phyloP scores from a whole-genome alignment of 2,329 filamentous ascomycete genomes.

The Seiridium unicorne region DNA sequence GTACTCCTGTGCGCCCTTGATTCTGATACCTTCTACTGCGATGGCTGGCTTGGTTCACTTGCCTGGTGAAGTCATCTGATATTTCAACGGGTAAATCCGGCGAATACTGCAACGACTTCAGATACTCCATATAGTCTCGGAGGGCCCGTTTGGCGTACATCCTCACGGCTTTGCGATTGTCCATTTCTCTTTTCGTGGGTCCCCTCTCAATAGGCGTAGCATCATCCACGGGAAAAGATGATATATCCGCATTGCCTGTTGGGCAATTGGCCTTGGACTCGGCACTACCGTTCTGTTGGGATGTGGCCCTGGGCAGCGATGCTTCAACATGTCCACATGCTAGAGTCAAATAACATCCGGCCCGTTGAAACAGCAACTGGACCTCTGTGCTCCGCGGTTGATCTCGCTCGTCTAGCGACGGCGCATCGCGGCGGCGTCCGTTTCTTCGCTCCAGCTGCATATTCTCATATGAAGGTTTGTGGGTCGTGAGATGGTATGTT shows the following conservation, averaged over 20 bases:
- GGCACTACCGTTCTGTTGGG: slow-evolving; percentile 18
- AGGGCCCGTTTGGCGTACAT: slow-evolving; percentile 73
- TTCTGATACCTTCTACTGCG: slow-evolving; percentile 25
- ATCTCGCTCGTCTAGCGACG: slow-evolving; percentile 34
- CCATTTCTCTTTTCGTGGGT: slow-evolving; percentile 33
- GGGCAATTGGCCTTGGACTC: slow-evolving; percentile 11
- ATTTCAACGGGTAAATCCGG: slow-evolving; percentile 63
- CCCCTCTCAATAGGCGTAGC: slow-evolving; percentile 11
- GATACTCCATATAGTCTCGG: slow-evolving; percentile 70
- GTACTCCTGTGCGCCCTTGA: slow-evolving; percentile 40
- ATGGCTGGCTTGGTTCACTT: slow-evolving; percentile 52
- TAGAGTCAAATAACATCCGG: slow-evolving; percentile 67
- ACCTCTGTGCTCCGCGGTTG: slow-evolving; percentile 74
- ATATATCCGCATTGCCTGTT: background rate
- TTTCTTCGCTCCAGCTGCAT: slow-evolving; percentile 46
- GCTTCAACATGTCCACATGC: slow-evolving; percentile 64
- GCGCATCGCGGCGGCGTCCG: slow-evolving; percentile 26
- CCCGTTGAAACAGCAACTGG: slow-evolving; percentile 76
- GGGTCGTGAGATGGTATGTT: slow-evolving; percentile 48
- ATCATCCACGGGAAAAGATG: background rate
- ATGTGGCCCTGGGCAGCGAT: slow-evolving; percentile 40
- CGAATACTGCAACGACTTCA: slow-evolving; percentile 76
- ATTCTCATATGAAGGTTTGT: slow-evolving; percentile 39
- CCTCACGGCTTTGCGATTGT: slow-evolving; percentile 69
- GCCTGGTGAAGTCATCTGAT: slow-evolving; percentile 54